Evolutionary conservation across 345 rosid species (phyloP).

Genomic region (Salix brachista): DNA sequence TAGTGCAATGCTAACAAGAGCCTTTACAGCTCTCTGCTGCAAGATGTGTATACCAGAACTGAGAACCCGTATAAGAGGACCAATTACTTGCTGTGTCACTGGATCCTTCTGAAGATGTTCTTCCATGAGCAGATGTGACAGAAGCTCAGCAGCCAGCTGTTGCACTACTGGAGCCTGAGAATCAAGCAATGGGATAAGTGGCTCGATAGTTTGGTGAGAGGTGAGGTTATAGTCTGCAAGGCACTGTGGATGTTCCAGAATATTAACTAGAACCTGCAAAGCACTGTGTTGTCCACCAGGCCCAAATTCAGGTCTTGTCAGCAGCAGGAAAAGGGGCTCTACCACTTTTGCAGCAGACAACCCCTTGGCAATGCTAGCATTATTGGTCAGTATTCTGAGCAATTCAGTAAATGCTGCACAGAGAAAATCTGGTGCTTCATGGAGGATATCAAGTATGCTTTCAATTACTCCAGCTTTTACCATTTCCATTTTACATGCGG

Average conservation of each 20-base stretch:
- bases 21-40: slow-evolving; percentile 99
- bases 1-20: slow-evolving; percentile 84
- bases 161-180: slow-evolving; percentile 92
- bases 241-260: slow-evolving; percentile 93
- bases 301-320: slow-evolving; percentile 78
- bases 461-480: slow-evolving; percentile 96
- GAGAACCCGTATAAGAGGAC: slow-evolving; percentile 79
- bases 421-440: slow-evolving; percentile 91
- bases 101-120: slow-evolving; percentile 93
- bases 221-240: slow-evolving; percentile 75
- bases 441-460: slow-evolving; percentile 81
- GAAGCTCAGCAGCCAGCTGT: slow-evolving; percentile 98
- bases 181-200: slow-evolving; percentile 89
- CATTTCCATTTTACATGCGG: slow-evolving; percentile 95
- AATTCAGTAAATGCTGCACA: slow-evolving; percentile 91
- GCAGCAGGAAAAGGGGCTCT: slow-evolving; percentile 73
- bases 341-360: slow-evolving; percentile 92
- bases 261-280: slow-evolving; percentile 88
- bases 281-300: slow-evolving; percentile 95
- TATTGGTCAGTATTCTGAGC: slow-evolving; percentile 90
- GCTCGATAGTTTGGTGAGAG: slow-evolving; percentile 86
- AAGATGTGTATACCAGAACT: slow-evolving; percentile 81
- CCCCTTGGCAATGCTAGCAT: slow-evolving; percentile 92
- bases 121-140: slow-evolving; percentile 78
- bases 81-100: slow-evolving; percentile 68